Evolutionary conservation across 1,284 basidiomycete genomes (phyloP), one percentile per base, ranked within the genome.

Genomic region (Sporisorium scitamineum): DNA sequence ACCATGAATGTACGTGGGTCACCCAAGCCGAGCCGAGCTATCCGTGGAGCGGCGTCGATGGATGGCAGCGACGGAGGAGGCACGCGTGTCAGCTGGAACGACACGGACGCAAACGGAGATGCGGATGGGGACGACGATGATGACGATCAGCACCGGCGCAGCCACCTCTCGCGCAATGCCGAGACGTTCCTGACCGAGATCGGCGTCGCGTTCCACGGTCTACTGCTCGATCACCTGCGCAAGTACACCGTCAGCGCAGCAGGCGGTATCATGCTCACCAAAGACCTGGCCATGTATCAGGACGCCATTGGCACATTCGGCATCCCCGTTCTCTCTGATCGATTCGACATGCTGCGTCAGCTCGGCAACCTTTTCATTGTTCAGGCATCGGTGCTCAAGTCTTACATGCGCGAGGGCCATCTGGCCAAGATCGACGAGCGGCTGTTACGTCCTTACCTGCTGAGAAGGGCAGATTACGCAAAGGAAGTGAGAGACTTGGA

Each of bases 331-430:
- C 88, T 99, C 4, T 91, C 92, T 70, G 96, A 98, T 85, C 94
- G 97, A 20, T 99, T 97, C 87, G 97, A 99, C 84, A 98, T 99
- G 89, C 92, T 99, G 75, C 92, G 96, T 50, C 95, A 99, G 86
- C 91, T 99, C 1, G 97, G 97, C 80, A 97, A 98, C 84, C 90
- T 96, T 64, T 99, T 98, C 52, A 84, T 85, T 41, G 83, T 85
- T 0, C 84, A 84, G 56, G 82, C 84, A 0, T 69, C 68, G 27
- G 82, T 84, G 44, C 73, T 85, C 29, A 83, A 82, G 55, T 80
- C 76, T 14, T 85, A 84, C 70, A 85, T 85, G 84, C 76, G 80
- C 27, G 84, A 85, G 31, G 79, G 77, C 1, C 81, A 85, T 57
- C 62, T 85, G 7, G 94, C 94, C 9, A 90, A 93, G 22, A 95